phyloP scores from a whole-genome alignment of 2,329 filamentous ascomycete genomes.

The Fusarium buharicum region DNA sequence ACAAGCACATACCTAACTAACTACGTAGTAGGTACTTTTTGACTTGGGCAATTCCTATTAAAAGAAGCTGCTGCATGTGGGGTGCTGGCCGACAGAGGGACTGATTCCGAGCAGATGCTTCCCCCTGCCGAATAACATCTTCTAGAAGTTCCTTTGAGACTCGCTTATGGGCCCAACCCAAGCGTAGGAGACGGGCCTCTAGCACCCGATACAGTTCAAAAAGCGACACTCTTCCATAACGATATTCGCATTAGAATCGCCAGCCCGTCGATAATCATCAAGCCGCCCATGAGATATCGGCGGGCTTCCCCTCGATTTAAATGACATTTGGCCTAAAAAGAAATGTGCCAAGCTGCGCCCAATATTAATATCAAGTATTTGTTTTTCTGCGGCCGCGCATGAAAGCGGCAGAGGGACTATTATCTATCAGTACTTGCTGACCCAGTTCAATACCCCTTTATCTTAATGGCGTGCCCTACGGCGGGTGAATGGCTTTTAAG shows the following conservation, averaged over 20 bases:
- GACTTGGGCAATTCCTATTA: constrained; percentile 10
- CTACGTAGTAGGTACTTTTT: no score
- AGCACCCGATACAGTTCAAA: background rate
- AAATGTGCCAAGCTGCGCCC: constrained; percentile 2
- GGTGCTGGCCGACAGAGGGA: constrained; percentile 3
- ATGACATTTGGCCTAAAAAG: background rate
- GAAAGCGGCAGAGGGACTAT: background rate
- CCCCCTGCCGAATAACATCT: constrained; percentile 5
- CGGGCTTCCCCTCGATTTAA: constrained; percentile 9
- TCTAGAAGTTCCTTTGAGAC: constrained; percentile 36
- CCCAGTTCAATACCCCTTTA: background rate
- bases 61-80: constrained; percentile 24
- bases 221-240: background rate
- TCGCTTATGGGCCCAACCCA: background rate
- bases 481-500: constrained; percentile 7
- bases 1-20: constrained; percentile 18
- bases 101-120: background rate
- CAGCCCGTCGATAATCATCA: background rate
- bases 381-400: background rate
- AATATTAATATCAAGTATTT: background rate
- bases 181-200: no score
- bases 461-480: constrained; percentile 10
- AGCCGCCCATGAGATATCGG: constrained; percentile 3
- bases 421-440: constrained; percentile 1
- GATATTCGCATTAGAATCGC: constrained; percentile 9